Evolutionary conservation across 306 rosid species (phyloP).

Genomic region (Dryas octopetala): DNA sequence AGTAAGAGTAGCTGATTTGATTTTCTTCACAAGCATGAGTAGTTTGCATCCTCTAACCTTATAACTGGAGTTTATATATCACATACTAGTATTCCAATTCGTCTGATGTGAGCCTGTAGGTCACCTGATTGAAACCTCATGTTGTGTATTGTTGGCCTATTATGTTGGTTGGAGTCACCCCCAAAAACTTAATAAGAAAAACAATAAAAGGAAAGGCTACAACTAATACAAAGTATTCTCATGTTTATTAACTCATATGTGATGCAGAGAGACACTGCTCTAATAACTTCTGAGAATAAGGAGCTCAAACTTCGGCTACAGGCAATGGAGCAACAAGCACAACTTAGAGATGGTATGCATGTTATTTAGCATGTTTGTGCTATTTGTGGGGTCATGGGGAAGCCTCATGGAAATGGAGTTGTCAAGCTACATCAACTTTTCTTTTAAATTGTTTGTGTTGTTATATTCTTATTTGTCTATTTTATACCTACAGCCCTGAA

Average conservation of each 20-base stretch:
- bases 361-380: conserved; percentile 14
- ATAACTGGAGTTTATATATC: background rate
- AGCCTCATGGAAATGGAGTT: background rate
- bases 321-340: conserved; percentile 86
- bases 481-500: conserved; percentile 58
- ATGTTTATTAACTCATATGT: conserved; percentile 18
- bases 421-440: background rate
- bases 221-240: conserved; percentile 1
- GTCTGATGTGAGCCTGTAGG: background rate
- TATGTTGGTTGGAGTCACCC: conserved; percentile 19
- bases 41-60: background rate
- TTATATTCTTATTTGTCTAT: background rate
- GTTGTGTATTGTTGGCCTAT: background rate
- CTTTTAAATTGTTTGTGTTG: background rate
- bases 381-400: conserved; percentile 8
- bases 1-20: background rate
- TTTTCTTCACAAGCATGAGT: background rate
- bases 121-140: background rate
- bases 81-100: background rate
- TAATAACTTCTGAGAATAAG: conserved; percentile 66
- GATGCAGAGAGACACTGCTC: conserved; percentile 89
- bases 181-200: conserved; percentile 1
- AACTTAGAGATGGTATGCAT: conserved; percentile 81
- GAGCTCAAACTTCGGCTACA: conserved; percentile 87
- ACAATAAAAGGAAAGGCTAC: background rate